Conservation (phyloP, 192 early-diverging fungal genomes). For the Coemansia sp. region DNA sequence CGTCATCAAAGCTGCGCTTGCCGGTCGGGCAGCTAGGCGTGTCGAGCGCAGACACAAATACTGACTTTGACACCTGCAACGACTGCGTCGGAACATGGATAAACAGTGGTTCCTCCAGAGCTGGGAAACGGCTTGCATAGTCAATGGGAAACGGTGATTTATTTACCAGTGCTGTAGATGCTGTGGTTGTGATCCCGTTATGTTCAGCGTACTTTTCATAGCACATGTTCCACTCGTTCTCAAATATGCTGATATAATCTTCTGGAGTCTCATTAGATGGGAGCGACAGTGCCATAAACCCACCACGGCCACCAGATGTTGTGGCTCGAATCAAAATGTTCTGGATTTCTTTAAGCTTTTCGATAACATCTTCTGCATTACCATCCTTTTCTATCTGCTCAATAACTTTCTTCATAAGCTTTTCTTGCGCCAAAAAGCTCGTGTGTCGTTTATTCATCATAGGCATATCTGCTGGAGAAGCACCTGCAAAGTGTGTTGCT, state of each 20-base stretch:
- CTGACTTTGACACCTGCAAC: constrained; percentile 48
- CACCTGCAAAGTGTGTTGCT: constrained; percentile 37
- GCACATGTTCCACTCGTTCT: constrained; percentile 30
- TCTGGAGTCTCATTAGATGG: constrained; percentile 13
- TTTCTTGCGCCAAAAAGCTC: constrained; percentile 69
- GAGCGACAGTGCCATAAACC: constrained; percentile 27
- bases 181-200: not conserved
- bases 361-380: constrained; percentile 6
- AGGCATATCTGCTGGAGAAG: constrained; percentile 35
- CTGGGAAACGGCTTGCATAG: constrained; percentile 45
- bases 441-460: constrained; percentile 61
- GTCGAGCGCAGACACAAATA: constrained; percentile 48
- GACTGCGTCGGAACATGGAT: constrained; percentile 54
- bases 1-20: constrained; percentile 25
- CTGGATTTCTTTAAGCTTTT: constrained; percentile 17
- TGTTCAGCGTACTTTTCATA: not conserved
- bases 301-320: no score
- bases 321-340: constrained; percentile 5
- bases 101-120: constrained; percentile 36
- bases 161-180: not conserved
- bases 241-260: constrained; percentile 17
- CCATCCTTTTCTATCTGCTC: constrained; percentile 12
- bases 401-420: constrained; percentile 59
- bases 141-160: constrained; percentile 48
- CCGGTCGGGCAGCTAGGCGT: constrained; percentile 21